Evolutionary conservation across 225 moss, liverwort and hornwort genomes (phyloP), one percentile per base, ranked within the genome.

Genomic region (Anthoceros angustus): DNA sequence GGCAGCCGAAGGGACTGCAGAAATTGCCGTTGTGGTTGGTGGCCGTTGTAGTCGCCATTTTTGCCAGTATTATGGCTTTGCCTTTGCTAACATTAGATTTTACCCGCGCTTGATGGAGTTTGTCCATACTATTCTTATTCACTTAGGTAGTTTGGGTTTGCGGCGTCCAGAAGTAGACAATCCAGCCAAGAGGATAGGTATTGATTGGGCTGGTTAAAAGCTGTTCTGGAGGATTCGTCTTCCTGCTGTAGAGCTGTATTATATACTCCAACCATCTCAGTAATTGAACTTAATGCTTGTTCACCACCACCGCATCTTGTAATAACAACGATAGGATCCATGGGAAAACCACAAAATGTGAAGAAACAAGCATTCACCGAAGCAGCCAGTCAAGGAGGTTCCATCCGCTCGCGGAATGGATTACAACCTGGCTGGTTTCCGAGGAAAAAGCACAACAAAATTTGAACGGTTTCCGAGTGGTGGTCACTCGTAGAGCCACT

Each of bases 41-140:
- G 14, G 92, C 89, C 55, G 50, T 98, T 20, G 71, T 89, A 67
- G 92, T 98, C 69, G 98, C 92, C 71, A 74, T 92, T 69, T 98
- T 98, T 72, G 98, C 98, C 69, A 92, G 92, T 75, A 87, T 98
- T 62, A 98, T 98, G 98, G 98, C 89, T 7, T 72, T 98, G 77
- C 98, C 98, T 45, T 79, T 98, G 69, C 80, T 98, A 42, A 92
- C 92, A 66, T 81, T 98, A 70, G 88, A 91, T 67, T 80, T 90
- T 12, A 69, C 77, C 21, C 75, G 80, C 74, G 74, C 77, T 10
- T 85, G 71, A 77, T 69, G 40, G 42, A 0, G 12, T 55, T 0
- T 9, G 55, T 55, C 5, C 55, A 20, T 55, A 20, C 7, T 4
- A 55, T 55, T 55, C 18, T 55, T 15, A 55, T 55, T 55, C 55